These are phyloP conservation scores for Solanum tarijense DNA, from an alignment of 257 asterid genomes.

Conservation along the genomic window DNA sequence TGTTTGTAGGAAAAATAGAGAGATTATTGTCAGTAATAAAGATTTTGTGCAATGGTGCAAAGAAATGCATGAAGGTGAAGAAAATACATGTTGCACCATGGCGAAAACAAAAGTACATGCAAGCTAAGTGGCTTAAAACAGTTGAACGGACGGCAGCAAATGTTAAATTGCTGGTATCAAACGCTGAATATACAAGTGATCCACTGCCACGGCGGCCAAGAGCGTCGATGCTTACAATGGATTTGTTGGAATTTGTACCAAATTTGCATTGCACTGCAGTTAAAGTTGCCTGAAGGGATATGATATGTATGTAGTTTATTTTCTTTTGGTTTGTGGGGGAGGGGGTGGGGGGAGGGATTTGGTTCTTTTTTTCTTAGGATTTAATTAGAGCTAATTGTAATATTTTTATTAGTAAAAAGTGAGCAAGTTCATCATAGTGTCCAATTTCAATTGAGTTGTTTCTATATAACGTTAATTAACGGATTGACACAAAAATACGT, in stretches of 20 bases:
- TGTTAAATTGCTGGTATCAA: slow-evolving; percentile 13
- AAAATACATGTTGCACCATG: slow-evolving; percentile 92
- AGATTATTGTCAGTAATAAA: slow-evolving; percentile 48
- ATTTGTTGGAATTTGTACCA: slow-evolving; percentile 44
- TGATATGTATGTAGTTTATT: too few species aligned
- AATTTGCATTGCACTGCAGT: slow-evolving; percentile 37
- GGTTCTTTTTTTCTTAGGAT: background rate
- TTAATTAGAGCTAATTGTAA: background rate
- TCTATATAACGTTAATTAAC: background rate
- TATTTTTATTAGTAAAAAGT: background rate
- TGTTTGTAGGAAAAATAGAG: slow-evolving; percentile 69
- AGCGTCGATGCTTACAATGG: slow-evolving; percentile 61
- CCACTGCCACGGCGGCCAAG: slow-evolving; percentile 50
- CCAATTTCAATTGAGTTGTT: background rate
- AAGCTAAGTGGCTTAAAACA: slow-evolving; percentile 76
- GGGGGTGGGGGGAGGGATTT: too few species aligned
- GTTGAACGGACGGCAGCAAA: slow-evolving; percentile 26
- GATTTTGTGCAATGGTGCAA: slow-evolving; percentile 61
- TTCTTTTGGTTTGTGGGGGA: too few species aligned
- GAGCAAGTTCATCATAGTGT: background rate
- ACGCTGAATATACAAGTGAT: slow-evolving; percentile 10
- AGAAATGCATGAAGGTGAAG: slow-evolving; percentile 79
- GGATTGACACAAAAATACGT: background rate
- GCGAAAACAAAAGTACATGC: slow-evolving; percentile 86
- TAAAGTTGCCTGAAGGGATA: slow-evolving; percentile 39